These are phyloP conservation scores for Phytophthora megakarya DNA, from an alignment of 352 stramenopile species.

Conservation along the genomic window DNA sequence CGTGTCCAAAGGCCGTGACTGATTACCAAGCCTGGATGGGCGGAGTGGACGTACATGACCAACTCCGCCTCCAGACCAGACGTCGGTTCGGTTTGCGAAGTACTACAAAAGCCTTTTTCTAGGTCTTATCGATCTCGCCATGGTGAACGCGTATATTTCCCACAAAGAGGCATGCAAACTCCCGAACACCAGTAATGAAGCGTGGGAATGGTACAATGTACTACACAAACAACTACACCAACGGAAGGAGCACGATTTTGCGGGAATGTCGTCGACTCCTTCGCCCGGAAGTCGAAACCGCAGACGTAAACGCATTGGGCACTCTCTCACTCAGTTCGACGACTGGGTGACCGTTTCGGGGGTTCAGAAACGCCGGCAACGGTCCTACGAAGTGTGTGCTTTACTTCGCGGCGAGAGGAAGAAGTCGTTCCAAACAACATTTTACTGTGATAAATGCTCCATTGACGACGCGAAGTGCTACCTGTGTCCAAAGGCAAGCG, in stretches of 20 bases:
- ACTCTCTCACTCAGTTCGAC: background rate
- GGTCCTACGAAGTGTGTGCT: background rate
- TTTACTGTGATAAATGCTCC: no score
- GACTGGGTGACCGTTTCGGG: conserved; percentile 5
- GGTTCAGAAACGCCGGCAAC: conserved; percentile 1
- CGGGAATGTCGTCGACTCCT: background rate
- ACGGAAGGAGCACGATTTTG: background rate
- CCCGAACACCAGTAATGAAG: background rate
- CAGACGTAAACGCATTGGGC: background rate
- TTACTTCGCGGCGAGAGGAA: no score
- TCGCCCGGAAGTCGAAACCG: background rate
- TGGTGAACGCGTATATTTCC: conserved; percentile 2
- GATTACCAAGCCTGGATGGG: conserved; percentile 36
- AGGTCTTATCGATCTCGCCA: conserved; percentile 23
- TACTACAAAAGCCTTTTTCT: conserved; percentile 30
- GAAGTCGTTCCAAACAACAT: no score
- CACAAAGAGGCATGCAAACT: background rate
- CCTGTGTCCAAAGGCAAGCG: no score
- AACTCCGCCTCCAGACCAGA: no score
- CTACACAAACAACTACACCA: conserved; percentile 4
- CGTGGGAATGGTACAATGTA: background rate
- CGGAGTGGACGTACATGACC: no score
- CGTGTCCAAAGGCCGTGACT: conserved; percentile 14
- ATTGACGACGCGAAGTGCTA: no score
- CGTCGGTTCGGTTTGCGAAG: conserved; percentile 1